A percentile compares a stretch with the other conserved stretches of the same genome.
phyloP scores from a whole-genome alignment of 2,329 filamentous ascomycete genomes.

The Trichoderma asperellum region DNA sequence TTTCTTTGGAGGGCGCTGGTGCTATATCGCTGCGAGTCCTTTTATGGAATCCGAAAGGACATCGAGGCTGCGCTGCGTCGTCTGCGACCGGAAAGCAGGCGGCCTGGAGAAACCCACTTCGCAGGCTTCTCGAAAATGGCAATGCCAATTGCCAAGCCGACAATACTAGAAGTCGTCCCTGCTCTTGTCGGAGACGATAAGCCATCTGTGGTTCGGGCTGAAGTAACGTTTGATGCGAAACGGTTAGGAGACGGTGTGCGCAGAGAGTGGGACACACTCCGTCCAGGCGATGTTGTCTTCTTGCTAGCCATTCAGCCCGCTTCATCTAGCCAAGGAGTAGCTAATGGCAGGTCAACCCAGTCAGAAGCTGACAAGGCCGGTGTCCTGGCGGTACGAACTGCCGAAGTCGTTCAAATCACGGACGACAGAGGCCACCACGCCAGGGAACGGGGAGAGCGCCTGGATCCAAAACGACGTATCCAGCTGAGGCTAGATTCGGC shows the following conservation, averaged over 20 bases:
- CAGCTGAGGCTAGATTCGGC: conserved; percentile 80
- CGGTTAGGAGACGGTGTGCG: conserved; percentile 75
- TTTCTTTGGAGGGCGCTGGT: conserved; percentile 96
- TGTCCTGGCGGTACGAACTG: conserved; percentile 73
- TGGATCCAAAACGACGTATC: conserved; percentile 72
- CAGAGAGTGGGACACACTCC: conserved; percentile 86
- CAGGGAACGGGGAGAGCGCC: conserved; percentile 61
- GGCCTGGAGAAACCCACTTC: conserved; percentile 71
- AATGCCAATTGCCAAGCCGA: conserved; percentile 80
- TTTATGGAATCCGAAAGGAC: conserved; percentile 91
- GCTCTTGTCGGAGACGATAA: conserved; percentile 80
- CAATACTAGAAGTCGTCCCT: conserved; percentile 83
- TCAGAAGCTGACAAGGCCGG: conserved; percentile 64
- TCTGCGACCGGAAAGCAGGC: conserved; percentile 69
- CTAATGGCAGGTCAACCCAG: conserved; percentile 54
- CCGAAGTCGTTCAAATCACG: conserved; percentile 81
- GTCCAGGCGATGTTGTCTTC: conserved; percentile 87
- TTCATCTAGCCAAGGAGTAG: conserved; percentile 50
- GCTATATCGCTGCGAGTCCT: conserved; percentile 86
- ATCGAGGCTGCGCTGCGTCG: conserved; percentile 81
- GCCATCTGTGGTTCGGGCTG: conserved; percentile 83
- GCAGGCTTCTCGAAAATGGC: conserved; percentile 91
- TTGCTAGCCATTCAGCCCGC: conserved; percentile 74
- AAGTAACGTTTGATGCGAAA: conserved; percentile 82
- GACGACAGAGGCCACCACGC: conserved; percentile 81